phyloP scores from a whole-genome alignment of 208 protist genomes.

The Crithidia acanthocephali region DNA sequence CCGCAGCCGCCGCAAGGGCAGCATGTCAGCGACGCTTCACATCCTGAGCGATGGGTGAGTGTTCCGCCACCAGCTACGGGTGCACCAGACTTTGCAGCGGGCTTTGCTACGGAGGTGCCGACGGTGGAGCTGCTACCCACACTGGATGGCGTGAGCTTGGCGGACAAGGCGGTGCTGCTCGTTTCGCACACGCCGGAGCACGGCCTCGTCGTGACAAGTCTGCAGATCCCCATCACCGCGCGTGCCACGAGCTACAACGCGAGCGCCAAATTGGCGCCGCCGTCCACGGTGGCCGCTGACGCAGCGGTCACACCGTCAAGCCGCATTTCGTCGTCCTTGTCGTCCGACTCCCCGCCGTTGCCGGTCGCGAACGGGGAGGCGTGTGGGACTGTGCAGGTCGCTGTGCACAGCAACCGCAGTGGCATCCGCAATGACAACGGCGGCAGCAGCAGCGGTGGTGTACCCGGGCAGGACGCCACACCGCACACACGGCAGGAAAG shows the following conservation, averaged over 20 bases:
- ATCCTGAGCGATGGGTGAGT: neutral
- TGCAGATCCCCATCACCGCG: constrained; percentile 5
- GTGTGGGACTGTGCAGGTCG: neutral
- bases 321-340: neutral
- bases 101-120: neutral
- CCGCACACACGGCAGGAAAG: no score
- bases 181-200: constrained; percentile 19
- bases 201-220: constrained; percentile 14
- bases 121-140: neutral
- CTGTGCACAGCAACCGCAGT: neutral
- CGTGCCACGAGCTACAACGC: neutral
- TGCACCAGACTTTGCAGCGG: no score
- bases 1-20: neutral
- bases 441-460: neutral
- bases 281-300: neutral
- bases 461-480: no score
- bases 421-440: neutral
- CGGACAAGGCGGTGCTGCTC: constrained; percentile 3
- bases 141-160: neutral
- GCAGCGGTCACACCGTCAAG: no score
- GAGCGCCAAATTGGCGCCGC: neutral
- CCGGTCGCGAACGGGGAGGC: neutral
- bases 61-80: no score
- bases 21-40: neutral
- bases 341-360: neutral